These are phyloP conservation scores for Melaleuca quinquenervia DNA, from an alignment of 345 rosid genomes.

Conservation along the genomic window DNA sequence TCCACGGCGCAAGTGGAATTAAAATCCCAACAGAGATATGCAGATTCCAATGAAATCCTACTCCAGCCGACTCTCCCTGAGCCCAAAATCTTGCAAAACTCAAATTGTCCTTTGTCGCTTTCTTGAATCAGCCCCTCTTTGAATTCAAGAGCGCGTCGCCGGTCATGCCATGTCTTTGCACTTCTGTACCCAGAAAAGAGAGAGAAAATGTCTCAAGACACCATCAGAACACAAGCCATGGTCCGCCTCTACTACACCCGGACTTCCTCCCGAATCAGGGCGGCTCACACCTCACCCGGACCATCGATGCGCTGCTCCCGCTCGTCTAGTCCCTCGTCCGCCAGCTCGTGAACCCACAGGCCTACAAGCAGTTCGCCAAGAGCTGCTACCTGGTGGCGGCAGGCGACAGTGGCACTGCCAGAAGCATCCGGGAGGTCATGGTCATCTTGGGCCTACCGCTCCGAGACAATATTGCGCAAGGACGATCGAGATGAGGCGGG, in stretches of 20 bases:
- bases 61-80: too few relatives aligned
- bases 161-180: too few relatives aligned
- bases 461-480: constrained; percentile 29
- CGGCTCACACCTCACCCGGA: constrained; percentile 29
- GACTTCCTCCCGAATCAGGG: constrained; percentile 25
- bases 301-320: constrained; percentile 48
- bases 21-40: too few relatives aligned
- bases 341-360: constrained; percentile 52
- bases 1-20: too few relatives aligned
- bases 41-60: too few relatives aligned
- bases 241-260: background rate
- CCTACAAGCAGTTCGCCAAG: constrained; percentile 50
- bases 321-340: constrained; percentile 63
- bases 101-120: too few relatives aligned
- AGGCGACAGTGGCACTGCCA: constrained; percentile 23
- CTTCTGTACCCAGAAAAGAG: too few relatives aligned
- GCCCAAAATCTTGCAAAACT: too few relatives aligned
- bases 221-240: constrained; percentile 1
- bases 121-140: too few relatives aligned
- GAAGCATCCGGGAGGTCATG: constrained; percentile 38
- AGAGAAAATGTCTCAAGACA: too few relatives aligned
- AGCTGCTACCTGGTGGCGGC: constrained; percentile 28
- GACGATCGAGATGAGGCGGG: background rate
- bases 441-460: constrained; percentile 48
- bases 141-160: too few relatives aligned